phyloP scores from a whole-genome alignment of 768 basidiomycete genomes.

The Strobilomyces dryophilus region DNA sequence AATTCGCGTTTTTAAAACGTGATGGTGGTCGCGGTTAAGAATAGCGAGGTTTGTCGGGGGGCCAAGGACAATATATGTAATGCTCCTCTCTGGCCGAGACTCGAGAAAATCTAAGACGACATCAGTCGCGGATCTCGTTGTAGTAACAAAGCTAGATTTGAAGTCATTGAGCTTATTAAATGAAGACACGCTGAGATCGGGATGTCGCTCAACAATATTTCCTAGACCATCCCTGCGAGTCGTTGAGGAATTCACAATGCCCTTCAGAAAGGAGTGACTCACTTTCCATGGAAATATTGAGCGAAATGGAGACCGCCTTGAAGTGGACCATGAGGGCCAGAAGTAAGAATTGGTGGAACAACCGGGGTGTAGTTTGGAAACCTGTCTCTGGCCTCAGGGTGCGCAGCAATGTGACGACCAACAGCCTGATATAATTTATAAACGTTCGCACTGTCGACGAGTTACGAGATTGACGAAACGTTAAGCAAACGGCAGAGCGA shows the following conservation, averaged over 20 bases:
- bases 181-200: conserved; percentile 47
- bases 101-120: conserved; percentile 54
- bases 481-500: background rate
- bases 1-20: conserved; percentile 51
- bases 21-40: conserved; percentile 52
- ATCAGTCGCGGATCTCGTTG: conserved; percentile 46
- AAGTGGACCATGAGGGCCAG: conserved; percentile 64
- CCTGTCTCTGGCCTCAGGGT: conserved; percentile 49
- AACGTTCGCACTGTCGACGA: conserved; percentile 55
- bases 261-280: conserved; percentile 9
- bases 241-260: conserved; percentile 1
- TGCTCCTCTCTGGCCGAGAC: conserved; percentile 43
- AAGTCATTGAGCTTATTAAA: conserved; percentile 11
- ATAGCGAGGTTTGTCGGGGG: conserved; percentile 79
- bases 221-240: conserved; percentile 62
- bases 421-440: conserved; percentile 73
- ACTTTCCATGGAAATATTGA: conserved; percentile 83
- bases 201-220: conserved; percentile 56
- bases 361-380: conserved; percentile 59
- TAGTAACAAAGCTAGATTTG: conserved; percentile 45
- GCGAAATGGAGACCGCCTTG: conserved; percentile 71
- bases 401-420: conserved; percentile 48
- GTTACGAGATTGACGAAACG: background rate
- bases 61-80: conserved; percentile 73
- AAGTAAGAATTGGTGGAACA: conserved; percentile 56